phyloP scores from a whole-genome alignment of 2,329 filamentous ascomycete genomes.

The Arachnopeziza araneosa region DNA sequence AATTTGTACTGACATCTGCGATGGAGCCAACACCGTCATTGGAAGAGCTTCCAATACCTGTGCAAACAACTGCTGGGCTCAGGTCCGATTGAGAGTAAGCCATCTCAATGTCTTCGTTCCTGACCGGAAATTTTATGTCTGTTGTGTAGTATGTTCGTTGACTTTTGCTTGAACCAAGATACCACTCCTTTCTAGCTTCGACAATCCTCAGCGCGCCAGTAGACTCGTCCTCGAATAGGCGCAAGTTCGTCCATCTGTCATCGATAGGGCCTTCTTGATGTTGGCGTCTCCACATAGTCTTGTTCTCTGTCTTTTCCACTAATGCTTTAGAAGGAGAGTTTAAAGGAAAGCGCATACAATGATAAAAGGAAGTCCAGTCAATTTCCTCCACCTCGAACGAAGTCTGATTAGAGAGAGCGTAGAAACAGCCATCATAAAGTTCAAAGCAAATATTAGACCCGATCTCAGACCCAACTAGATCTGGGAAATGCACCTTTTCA shows the following conservation, averaged over 20 bases:
- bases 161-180: slow-evolving; percentile 48
- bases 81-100: not conserved
- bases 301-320: slow-evolving; percentile 39
- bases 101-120: slow-evolving; percentile 8
- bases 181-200: slow-evolving; percentile 67
- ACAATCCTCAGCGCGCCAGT: slow-evolving; percentile 55
- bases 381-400: slow-evolving; percentile 56
- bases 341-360: slow-evolving; percentile 58
- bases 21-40: not conserved
- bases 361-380: slow-evolving; percentile 65
- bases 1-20: not conserved
- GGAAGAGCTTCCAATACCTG: not conserved
- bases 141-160: slow-evolving; percentile 62
- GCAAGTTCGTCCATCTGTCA: slow-evolving; percentile 66
- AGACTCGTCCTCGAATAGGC: slow-evolving; percentile 53
- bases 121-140: slow-evolving; percentile 39
- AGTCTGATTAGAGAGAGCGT: slow-evolving; percentile 62
- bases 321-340: slow-evolving; percentile 35
- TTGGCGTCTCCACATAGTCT: slow-evolving; percentile 57
- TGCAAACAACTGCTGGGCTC: not conserved
- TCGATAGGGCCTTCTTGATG: slow-evolving; percentile 68
- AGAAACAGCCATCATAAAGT: slow-evolving; percentile 60
- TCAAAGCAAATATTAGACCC: slow-evolving; percentile 67
- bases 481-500: slow-evolving; percentile 45
- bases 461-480: slow-evolving; percentile 59